Conservation (phyloP, 495 filamentous ascomycete genomes). For the Pseudomonodictys pantanalensis region DNA sequence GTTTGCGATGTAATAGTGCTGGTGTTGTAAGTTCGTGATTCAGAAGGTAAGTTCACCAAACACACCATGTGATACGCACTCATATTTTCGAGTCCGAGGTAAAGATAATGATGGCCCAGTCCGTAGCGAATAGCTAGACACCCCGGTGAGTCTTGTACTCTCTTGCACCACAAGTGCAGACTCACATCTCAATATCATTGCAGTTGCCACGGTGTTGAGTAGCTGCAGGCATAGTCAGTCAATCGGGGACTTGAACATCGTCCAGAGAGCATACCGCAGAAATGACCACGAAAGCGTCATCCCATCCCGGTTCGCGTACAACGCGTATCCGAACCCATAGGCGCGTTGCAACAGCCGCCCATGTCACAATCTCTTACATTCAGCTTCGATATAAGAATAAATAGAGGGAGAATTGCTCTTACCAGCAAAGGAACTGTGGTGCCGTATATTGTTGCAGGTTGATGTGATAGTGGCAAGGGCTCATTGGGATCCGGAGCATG, state of each 20-base stretch:
- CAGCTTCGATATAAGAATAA: neutral
- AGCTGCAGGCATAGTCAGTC: neutral
- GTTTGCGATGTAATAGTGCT: slow-evolving; percentile 19
- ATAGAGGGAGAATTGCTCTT: neutral
- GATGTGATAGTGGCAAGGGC: slow-evolving; percentile 17
- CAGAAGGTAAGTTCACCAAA: neutral
- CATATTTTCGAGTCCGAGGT: neutral
- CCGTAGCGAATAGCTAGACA: slow-evolving; percentile 11
- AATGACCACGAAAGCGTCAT: slow-evolving; percentile 19
- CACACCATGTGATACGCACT: neutral
- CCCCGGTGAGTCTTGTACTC: neutral
- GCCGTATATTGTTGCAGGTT: slow-evolving; percentile 13
- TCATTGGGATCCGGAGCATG: slow-evolving; percentile 22
- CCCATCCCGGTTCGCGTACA: slow-evolving; percentile 19
- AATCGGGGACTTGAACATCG: neutral
- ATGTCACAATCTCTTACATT: slow-evolving; percentile 6
- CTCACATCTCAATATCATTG: slow-evolving; percentile 1
- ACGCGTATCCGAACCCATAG: slow-evolving; percentile 8
- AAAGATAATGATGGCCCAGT: slow-evolving; percentile 16
- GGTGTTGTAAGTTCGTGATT: neutral
- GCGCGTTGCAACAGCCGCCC: slow-evolving; percentile 13
- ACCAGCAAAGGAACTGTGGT: slow-evolving; percentile 10
- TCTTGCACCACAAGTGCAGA: neutral
- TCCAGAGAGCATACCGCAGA: neutral
- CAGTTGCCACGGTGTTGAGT: slow-evolving; percentile 13